phyloP scores from a whole-genome alignment of 305 asterid genomes.

The Euphrasia arctica region DNA sequence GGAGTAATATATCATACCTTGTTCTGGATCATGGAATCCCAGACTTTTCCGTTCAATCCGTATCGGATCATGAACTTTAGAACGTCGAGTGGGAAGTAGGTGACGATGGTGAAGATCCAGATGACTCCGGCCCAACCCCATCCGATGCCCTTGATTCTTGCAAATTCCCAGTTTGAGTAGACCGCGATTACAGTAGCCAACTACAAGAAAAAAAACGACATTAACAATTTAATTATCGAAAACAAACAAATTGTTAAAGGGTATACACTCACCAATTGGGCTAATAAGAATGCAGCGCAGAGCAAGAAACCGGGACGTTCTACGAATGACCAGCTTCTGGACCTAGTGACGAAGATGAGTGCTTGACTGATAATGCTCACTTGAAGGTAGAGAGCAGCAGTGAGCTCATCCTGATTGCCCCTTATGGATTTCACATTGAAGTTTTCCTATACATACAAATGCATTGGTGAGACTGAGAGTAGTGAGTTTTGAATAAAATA shows the following conservation, averaged over 20 bases:
- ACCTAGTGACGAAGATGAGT: slow-evolving; percentile 61
- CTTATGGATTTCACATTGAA: slow-evolving; percentile 43
- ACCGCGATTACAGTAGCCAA: slow-evolving; percentile 66
- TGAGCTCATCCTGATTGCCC: slow-evolving; percentile 40
- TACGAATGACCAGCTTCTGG: slow-evolving; percentile 60
- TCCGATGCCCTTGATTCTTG: slow-evolving; percentile 63
- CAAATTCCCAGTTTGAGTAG: slow-evolving; percentile 67
- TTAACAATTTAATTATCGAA: not conserved
- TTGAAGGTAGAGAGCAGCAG: slow-evolving; percentile 71
- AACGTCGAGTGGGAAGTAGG: slow-evolving; percentile 67
- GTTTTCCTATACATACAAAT: slow-evolving; percentile 17
- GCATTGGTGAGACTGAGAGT: no score
- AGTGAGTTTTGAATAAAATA: no score
- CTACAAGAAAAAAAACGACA: slow-evolving; percentile 29
- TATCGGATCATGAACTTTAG: slow-evolving; percentile 62
- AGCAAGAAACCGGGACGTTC: slow-evolving; percentile 68
- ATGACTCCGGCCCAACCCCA: slow-evolving; percentile 86
- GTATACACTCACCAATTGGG: slow-evolving; percentile 47
- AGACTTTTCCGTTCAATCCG: slow-evolving; percentile 63
- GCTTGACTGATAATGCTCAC: slow-evolving; percentile 70
- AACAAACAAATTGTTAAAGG: not conserved
- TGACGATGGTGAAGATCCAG: slow-evolving; percentile 63
- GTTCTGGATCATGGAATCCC: slow-evolving; percentile 70
- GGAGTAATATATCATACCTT: slow-evolving; percentile 34
- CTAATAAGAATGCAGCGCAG: slow-evolving; percentile 45